Evolutionary conservation across 1,284 basidiomycete species (phyloP), one percentile per base, ranked within the genome.

Genomic region (Cutaneotrichosporon dermatis): DNA sequence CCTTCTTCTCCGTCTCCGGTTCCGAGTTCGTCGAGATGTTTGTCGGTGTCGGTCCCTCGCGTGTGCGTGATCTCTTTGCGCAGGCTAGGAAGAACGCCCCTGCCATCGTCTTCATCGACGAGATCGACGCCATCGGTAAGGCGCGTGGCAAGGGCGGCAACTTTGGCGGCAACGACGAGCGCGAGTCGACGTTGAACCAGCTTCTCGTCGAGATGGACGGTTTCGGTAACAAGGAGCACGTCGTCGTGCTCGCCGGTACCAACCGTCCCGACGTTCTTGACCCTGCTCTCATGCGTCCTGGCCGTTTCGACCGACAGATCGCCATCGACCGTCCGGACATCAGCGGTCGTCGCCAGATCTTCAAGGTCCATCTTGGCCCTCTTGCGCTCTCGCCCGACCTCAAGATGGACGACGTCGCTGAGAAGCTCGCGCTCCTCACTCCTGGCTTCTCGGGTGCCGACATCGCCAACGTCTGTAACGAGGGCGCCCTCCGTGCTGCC

Each of bases 1-100:
- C 95, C 43, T 99, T 99, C 87, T 84, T 98, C 57, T 96, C 92
- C 34, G 95, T 99, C 43, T 98, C 95, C 48, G 95, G 96, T 57
- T 98, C 95, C 57, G 96, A 99, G 76, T 99, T 99, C 73, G 93
- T 99, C 64, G 96, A 99, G 80, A 98, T 99, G 93, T 99, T 99
- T 75, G 96, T 99, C 65, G 95, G 95, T 81, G 96, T 99, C 58
- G 95, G 95, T 69, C 93, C 95, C 2, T 96, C 92, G 10, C 88
- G 96, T 68, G 96, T 99, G 11, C 87, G 95, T 56, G 95, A 99
- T 79, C 86, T 99, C 57, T 99, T 99, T 76, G 90, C 92, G 36
- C 93, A 88, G 3, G 95, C 95, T 57, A 95, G 92, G 85, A 98
- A 98, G 83, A 86, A 96, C 75, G 92, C 96, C 0, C 95, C 95